Evolutionary conservation across 2,329 filamentous ascomycete genomes (phyloP).

Genomic region (Epichloe typhina): DNA sequence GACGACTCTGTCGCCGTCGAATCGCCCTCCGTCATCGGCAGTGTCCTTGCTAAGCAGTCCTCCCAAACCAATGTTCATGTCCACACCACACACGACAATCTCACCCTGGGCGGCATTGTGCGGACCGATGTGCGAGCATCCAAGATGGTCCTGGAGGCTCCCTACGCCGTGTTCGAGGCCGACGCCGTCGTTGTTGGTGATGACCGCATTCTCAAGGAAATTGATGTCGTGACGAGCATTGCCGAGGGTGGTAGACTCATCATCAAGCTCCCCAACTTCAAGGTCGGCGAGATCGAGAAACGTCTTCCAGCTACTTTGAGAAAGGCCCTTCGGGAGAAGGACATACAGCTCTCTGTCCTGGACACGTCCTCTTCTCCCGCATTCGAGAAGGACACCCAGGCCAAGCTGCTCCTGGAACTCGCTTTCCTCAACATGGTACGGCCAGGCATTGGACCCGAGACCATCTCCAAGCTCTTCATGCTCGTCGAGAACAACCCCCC

Average conservation of each 20-base stretch:
- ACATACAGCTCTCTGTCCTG: conserved; percentile 59
- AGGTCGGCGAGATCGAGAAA: conserved; percentile 84
- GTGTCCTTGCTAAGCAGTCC: conserved; percentile 57
- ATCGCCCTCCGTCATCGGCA: conserved; percentile 48
- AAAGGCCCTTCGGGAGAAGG: conserved; percentile 57
- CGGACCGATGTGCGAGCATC: conserved; percentile 79
- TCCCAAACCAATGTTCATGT: conserved; percentile 49
- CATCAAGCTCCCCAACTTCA: conserved; percentile 63
- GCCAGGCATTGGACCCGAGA: conserved; percentile 48
- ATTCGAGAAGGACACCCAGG: conserved; percentile 53
- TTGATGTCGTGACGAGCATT: conserved; percentile 59
- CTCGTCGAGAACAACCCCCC: conserved; percentile 38
- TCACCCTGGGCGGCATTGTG: conserved; percentile 60
- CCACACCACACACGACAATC: conserved; percentile 52
- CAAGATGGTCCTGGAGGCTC: conserved; percentile 69
- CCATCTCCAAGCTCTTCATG: conserved; percentile 53
- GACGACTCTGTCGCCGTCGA: conserved; percentile 57
- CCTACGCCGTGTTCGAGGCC: conserved; percentile 66
- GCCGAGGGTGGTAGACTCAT: conserved; percentile 61
- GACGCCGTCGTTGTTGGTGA: conserved; percentile 70
- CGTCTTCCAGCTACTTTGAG: conserved; percentile 59
- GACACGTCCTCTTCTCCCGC: conserved; percentile 57
- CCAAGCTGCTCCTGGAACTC: conserved; percentile 60
- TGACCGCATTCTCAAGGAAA: conserved; percentile 63
- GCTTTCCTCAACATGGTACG: conserved; percentile 71